Base-by-base conservation (phyloP, 257 asterid genomes). In the Fraxinus excelsior region DNA sequence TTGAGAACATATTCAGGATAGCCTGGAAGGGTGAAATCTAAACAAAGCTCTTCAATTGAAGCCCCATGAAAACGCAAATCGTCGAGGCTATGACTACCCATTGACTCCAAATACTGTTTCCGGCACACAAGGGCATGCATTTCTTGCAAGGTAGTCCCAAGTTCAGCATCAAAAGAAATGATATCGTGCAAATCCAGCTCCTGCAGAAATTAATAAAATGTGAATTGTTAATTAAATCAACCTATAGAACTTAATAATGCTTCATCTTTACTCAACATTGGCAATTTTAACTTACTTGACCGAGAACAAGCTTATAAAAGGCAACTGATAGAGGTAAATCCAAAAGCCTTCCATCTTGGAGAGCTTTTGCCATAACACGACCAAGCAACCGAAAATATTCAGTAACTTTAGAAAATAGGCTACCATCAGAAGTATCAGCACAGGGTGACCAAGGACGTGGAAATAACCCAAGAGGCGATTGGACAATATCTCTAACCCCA, bases 281-380 rank as follows among this genome's bases (percentile, higher is more conserved):
- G 10, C 34, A 42, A 7, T 25, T 49, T 38, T 25, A 58, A 71
- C 97, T 73, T 88, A 96, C 99, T 35, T 87, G 97, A 78, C 96
- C 92, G 73, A 94, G 98, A 42, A 88, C 81, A 76, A 96, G 97
- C 85, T 90, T 96, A 85, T 92, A 91, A 74, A 96, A 96, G 34
- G 98, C 93, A 79, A 80, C 79, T 67, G 99, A 94, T 66, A 96
- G 83, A 21, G 99, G 96, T 78, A 96, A 74, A 87, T 96, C 99
- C 87, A 96, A 87, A 69, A 96, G 97, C 84, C 99, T 90, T 76
- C 97, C 98, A 79, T 96, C 99, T 78, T 96, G 99, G 79, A 96
- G 98, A 78, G 98, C 97, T 87, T 94, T 96, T 31, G 98, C 98
- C 96, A 92, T 91, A 81, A 92, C 96, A 83, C 94, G 90, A 62